phyloP scores from a whole-genome alignment of 2,329 filamentous ascomycete species.

The Didymellaceae sp. region DNA sequence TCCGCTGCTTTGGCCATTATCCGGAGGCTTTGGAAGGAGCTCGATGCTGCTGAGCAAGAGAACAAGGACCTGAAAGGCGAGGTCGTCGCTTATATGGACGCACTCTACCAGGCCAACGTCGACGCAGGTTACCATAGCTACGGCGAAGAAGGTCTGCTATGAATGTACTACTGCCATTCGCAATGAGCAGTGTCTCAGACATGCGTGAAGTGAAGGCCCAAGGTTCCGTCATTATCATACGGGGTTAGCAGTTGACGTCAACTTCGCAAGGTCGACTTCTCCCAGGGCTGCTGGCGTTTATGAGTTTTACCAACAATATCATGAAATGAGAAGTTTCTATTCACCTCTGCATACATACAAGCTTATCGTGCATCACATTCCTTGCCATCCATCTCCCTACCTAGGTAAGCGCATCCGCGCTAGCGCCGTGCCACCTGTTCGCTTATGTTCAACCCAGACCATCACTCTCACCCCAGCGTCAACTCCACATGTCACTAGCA shows the following conservation, averaged over 20 bases:
- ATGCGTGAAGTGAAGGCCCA: background rate
- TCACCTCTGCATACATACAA: background rate
- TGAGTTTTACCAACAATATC: too few species aligned
- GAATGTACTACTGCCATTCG: too few species aligned
- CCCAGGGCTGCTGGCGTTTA: too few species aligned
- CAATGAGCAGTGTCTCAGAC: constrained; percentile 1
- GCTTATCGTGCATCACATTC: background rate
- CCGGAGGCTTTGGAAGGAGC: constrained; percentile 1
- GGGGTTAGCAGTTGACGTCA: too few species aligned
- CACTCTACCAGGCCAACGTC: constrained; percentile 6
- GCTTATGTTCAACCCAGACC: background rate
- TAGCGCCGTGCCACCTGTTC: constrained; percentile 15
- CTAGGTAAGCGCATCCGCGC: background rate
- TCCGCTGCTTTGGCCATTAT: constrained; percentile 6
- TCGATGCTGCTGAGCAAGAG: background rate
- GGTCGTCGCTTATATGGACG: constrained; percentile 12
- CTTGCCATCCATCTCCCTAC: constrained; percentile 1
- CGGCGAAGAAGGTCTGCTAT: too few species aligned
- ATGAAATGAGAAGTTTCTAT: too few species aligned
- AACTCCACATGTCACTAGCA: background rate
- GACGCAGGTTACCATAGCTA: constrained; percentile 4
- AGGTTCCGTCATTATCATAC: background rate
- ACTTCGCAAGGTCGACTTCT: too few species aligned
- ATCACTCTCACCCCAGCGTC: background rate
- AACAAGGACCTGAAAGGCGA: constrained; percentile 4